These are phyloP conservation scores for Raphanus hybrid DNA, from an alignment of 441 rosid genomes.

Conservation along the genomic window DNA sequence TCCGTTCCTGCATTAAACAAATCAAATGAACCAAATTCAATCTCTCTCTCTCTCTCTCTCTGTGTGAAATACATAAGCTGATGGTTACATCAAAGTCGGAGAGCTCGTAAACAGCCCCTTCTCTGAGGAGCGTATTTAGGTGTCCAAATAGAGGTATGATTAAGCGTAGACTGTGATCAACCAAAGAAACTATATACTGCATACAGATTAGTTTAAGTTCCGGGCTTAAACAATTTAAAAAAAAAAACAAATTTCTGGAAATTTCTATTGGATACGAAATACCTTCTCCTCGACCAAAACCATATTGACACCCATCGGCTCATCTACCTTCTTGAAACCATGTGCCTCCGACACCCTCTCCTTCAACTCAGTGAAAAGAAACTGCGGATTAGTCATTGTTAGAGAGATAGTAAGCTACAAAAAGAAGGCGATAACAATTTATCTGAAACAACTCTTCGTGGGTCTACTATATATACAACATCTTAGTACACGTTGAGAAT, in stretches of 20 bases:
- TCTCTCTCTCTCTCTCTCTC: not conserved
- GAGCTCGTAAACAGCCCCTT: not conserved
- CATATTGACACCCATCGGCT: too few species aligned
- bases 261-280: not conserved
- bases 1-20: too few species aligned
- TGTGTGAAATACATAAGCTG: not conserved
- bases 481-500: too few species aligned
- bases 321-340: too few species aligned
- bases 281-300: slow-evolving; percentile 47
- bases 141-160: not conserved
- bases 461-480: too few species aligned
- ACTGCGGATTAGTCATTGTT: too few species aligned
- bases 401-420: too few species aligned
- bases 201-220: not conserved
- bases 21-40: too few species aligned
- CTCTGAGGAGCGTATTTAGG: not conserved
- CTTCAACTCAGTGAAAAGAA: too few species aligned
- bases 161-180: not conserved
- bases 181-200: not conserved
- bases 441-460: too few species aligned
- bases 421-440: too few species aligned
- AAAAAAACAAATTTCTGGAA: not conserved
- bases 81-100: not conserved
- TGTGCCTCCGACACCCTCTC: too few species aligned
- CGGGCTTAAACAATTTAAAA: not conserved